Evolutionary conservation across 2,329 filamentous ascomycete genomes (phyloP), one percentile per base, ranked within the genome.

Genomic region (Ophiosphaerella herpotricha): DNA sequence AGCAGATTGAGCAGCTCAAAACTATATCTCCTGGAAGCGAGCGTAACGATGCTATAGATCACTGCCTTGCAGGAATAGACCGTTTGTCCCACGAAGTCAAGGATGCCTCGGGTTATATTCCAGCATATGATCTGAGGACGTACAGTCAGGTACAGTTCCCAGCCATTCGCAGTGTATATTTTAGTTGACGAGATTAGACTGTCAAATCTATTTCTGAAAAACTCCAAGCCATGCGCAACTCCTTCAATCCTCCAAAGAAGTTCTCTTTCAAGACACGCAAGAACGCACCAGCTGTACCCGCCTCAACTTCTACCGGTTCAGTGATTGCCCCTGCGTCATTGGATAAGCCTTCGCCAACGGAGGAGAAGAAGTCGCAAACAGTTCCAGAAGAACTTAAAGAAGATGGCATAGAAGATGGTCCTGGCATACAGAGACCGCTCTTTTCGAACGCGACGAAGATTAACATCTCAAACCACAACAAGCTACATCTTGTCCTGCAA

Each of bases 101-200:
- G 59, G 91, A 97, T 74, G 89, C 90, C 0, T 85, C 88, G 1
- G 86, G 87, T 48, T 91, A 87, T 60, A 84, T 96, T 13, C 91
- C 94, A 2, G 85, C 91, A 7, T 95, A 97, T 69, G 94, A 97
- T 66, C 90, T 94, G 71, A 85, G 90, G 61, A 87, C 88, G 21
- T 97, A 96, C 68, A 84, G 87, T 37, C 86, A 92, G 76, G 90
- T 91, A 74, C 46, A 65, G 51, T n/a, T 14, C 1, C 18, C 5
- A 11, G 32, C 18, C 16, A 3, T 8, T n/a, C 6, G n/a, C 5
- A 35, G 34, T 37, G 21, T 43, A 32, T 5, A 35, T 8, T 4
- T 7, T 5, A 43, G 38, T 57, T 74, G 50, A 73, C 46, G n/a
- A 9, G 2, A 39, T 23, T 62, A 91, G 85, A 84, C 89, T 18